Conservation (phyloP, 192 early-diverging fungal genomes). For the Jimgerdemannia flammicorona region DNA sequence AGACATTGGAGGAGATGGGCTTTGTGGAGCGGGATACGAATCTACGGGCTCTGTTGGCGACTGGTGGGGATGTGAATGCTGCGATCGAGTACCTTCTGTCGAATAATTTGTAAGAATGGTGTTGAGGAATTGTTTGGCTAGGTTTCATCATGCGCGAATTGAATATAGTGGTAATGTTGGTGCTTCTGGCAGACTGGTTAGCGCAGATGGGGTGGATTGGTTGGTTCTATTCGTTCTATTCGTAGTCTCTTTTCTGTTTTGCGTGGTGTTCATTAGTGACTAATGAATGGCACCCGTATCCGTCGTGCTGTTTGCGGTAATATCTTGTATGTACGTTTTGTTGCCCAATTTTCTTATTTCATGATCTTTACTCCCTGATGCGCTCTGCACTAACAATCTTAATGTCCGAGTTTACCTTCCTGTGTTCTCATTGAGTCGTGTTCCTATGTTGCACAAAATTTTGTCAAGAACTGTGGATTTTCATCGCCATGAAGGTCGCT, state of each 20-base stretch:
- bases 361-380: too few relatives aligned
- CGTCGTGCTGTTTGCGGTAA: neutral
- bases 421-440: too few relatives aligned
- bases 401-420: too few relatives aligned
- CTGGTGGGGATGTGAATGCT: constrained; percentile 81
- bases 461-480: too few relatives aligned
- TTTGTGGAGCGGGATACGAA: constrained; percentile 83
- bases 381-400: too few relatives aligned
- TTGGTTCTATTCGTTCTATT: neutral
- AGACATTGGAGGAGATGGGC: constrained; percentile 91
- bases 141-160: neutral
- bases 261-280: too few relatives aligned
- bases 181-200: neutral
- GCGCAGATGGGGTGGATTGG: too few relatives aligned
- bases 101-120: neutral
- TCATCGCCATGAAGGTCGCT: too few relatives aligned
- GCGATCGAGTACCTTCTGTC: constrained; percentile 76
- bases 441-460: too few relatives aligned
- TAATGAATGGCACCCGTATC: neutral
- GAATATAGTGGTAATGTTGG: neutral
- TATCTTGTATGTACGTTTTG: neutral
- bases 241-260: neutral
- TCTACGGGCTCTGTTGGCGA: constrained; percentile 77
- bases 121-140: neutral
- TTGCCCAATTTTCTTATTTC: neutral